Evolutionary conservation across 768 basidiomycete genomes (phyloP).

Genomic region (Holtermannia corniformis): DNA sequence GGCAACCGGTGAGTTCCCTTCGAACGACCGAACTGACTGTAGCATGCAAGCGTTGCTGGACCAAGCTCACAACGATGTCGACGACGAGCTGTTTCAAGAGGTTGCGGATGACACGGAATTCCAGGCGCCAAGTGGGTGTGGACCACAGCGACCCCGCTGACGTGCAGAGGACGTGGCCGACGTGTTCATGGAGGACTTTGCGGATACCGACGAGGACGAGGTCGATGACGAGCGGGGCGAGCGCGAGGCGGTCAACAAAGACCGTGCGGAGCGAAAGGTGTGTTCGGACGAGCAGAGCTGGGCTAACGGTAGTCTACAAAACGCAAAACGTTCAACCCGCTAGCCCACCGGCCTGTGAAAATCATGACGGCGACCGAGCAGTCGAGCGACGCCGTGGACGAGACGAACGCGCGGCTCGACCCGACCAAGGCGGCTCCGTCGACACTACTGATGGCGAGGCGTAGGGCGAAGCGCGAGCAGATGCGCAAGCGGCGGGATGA

Average conservation of each 20-base stretch:
- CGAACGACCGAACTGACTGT: background rate
- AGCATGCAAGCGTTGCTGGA: slow-evolving; percentile 39
- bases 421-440: slow-evolving; percentile 24
- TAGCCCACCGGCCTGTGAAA: background rate
- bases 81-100: slow-evolving; percentile 36
- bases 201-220: slow-evolving; percentile 39
- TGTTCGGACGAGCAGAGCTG: background rate
- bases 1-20: slow-evolving; percentile 31
- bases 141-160: background rate
- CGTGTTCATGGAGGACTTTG: slow-evolving; percentile 37
- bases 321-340: background rate
- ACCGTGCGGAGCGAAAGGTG: slow-evolving; percentile 20
- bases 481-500: slow-evolving; percentile 22
- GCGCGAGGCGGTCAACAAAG: slow-evolving; percentile 19
- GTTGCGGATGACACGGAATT: slow-evolving; percentile 39
- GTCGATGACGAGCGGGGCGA: slow-evolving; percentile 32
- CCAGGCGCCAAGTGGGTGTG: slow-evolving; percentile 24
- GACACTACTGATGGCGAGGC: slow-evolving; percentile 24
- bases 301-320: background rate
- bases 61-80: slow-evolving; percentile 36
- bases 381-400: background rate
- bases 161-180: slow-evolving; percentile 27
- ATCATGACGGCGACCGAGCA: background rate
- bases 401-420: slow-evolving; percentile 18
- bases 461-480: slow-evolving; percentile 26